These are phyloP conservation scores for Cordia subcordata DNA, from an alignment of 257 asterid species.

Conservation along the genomic window DNA sequence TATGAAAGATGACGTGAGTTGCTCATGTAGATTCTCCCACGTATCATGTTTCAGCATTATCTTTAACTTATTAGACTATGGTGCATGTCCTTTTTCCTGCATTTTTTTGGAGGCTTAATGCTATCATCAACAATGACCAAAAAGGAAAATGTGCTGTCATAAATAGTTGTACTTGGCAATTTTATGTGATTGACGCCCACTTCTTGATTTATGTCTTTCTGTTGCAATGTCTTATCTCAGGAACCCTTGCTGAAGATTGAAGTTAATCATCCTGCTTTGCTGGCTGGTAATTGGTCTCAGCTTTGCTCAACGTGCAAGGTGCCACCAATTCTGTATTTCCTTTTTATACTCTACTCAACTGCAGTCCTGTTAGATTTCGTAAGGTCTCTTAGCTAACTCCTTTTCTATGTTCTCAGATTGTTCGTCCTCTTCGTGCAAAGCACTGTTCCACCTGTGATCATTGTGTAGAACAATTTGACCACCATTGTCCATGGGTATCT, in stretches of 20 bases:
- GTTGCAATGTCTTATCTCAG: constrained; percentile 30
- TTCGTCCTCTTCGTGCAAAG: constrained; percentile 98
- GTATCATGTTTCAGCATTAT: not conserved
- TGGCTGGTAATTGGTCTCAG: constrained; percentile 97
- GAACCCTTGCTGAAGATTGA: constrained; percentile 88
- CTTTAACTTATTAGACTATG: not conserved
- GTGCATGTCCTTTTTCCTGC: not conserved
- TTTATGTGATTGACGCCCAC: not conserved
- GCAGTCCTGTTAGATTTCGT: constrained; percentile 5
- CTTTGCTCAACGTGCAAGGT: constrained; percentile 99
- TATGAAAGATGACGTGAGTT: constrained; percentile 86
- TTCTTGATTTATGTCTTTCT: not conserved
- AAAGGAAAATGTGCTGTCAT: too few relatives aligned
- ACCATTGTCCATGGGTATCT: constrained; percentile 99
- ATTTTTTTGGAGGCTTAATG: too few relatives aligned
- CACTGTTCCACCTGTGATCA: constrained; percentile 99
- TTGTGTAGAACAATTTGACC: constrained; percentile 99
- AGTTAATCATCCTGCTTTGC: constrained; percentile 80
- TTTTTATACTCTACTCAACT: constrained; percentile 7
- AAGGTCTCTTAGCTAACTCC: constrained; percentile 3
- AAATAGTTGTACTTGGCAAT: too few relatives aligned
- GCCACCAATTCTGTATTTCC: constrained; percentile 1
- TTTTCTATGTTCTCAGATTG: constrained; percentile 59
- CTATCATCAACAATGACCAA: too few relatives aligned
- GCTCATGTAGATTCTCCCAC: not conserved